These are phyloP conservation scores for Metschnikowia bowlesiae DNA, from an alignment of 805 yeast genomes.

Conservation along the genomic window DNA sequence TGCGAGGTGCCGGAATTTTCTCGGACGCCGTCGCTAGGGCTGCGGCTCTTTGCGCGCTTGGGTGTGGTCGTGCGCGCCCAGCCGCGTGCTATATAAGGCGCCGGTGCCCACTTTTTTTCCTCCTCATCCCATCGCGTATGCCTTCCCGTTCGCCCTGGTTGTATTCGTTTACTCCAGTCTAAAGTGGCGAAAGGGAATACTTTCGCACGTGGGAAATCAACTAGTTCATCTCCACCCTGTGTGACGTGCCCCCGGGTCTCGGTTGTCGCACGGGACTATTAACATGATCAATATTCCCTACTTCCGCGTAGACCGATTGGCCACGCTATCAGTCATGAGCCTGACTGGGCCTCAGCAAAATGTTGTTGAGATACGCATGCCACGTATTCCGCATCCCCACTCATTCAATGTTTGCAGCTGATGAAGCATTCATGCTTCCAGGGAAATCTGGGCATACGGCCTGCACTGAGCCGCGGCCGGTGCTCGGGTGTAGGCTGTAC, in stretches of 20 bases:
- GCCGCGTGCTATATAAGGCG: background rate
- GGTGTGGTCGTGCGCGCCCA: constrained; percentile 2
- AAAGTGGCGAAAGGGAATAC: constrained; percentile 45
- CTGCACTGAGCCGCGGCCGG: background rate
- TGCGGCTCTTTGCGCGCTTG: background rate
- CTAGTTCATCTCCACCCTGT: constrained; percentile 47
- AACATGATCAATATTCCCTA: constrained; percentile 16
- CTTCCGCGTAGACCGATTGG: too few species aligned
- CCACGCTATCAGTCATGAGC: too few species aligned
- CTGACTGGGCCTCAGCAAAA: too few species aligned
- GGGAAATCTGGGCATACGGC: background rate
- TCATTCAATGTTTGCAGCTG: too few species aligned
- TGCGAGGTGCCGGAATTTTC: too few species aligned
- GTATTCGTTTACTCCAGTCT: constrained; percentile 47
- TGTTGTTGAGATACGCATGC: too few species aligned
- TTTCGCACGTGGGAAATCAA: constrained; percentile 41
- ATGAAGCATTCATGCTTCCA: too few species aligned
- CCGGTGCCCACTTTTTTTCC: background rate
- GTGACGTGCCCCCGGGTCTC: constrained; percentile 15
- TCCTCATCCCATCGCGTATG: constrained; percentile 37
- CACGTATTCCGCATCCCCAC: too few species aligned
- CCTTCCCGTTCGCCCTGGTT: constrained; percentile 47
- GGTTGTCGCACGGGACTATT: constrained; percentile 20
- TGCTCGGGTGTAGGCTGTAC: background rate
- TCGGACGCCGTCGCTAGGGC: background rate